Evolutionary conservation across 2,329 filamentous ascomycete species (phyloP).

Genomic region (Catunica adiposa): DNA sequence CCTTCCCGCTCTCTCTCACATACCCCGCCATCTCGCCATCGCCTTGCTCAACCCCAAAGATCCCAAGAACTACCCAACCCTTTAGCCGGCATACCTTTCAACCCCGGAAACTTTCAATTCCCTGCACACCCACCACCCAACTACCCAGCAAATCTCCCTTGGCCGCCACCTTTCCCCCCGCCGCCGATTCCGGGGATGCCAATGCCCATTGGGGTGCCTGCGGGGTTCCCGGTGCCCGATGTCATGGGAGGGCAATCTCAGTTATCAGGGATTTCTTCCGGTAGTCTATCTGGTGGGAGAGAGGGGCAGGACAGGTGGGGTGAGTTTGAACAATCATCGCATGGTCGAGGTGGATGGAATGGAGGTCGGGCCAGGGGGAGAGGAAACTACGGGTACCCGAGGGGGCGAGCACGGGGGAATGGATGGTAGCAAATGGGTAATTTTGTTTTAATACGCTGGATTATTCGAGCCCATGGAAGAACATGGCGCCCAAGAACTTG

Average conservation of each 20-base stretch:
- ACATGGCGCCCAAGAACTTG: too few relatives aligned
- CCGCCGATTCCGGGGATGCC: slow-evolving; percentile 18
- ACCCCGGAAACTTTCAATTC: slow-evolving; percentile 6
- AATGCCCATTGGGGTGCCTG: too few relatives aligned
- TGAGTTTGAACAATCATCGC: neutral
- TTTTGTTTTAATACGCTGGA: too few relatives aligned
- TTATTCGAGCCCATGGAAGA: too few relatives aligned
- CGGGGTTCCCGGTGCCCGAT: slow-evolving; percentile 14
- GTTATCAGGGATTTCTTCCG: too few relatives aligned
- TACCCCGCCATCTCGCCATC: too few relatives aligned
- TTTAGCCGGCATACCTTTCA: neutral
- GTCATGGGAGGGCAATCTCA: too few relatives aligned
- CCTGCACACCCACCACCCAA: slow-evolving; percentile 17
- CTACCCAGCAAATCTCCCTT: neutral
- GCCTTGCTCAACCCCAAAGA: slow-evolving; percentile 20
- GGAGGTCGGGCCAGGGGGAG: neutral
- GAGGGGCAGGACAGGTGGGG: neutral
- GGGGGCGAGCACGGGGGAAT: too few relatives aligned
- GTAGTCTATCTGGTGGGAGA: too few relatives aligned
- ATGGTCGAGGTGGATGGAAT: neutral
- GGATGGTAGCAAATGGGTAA: too few relatives aligned
- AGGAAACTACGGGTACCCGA: too few relatives aligned
- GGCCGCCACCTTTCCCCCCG: slow-evolving; percentile 26
- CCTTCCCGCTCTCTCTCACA: slow-evolving; percentile 14
- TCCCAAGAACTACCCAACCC: slow-evolving; percentile 19